A percentile compares a stretch with the other conserved stretches of the same genome.
Evolutionary conservation across 495 filamentous ascomycete genomes (phyloP).

Genomic region (Talaromyces wortmannii): DNA sequence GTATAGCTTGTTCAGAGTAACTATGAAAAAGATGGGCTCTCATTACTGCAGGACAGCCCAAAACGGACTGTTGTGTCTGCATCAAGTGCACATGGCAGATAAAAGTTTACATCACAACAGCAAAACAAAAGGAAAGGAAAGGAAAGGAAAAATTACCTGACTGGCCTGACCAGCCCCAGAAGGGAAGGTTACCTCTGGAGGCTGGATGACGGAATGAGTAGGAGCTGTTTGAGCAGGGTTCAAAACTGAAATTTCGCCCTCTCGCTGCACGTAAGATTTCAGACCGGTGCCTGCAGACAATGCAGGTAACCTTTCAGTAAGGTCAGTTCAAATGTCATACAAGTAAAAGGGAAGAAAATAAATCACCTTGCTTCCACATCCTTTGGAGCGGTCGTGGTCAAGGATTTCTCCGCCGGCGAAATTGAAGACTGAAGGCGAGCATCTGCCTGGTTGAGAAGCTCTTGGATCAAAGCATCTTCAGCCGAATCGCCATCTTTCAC

Average conservation of each 20-base stretch:
- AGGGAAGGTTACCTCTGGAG: conserved; percentile 13
- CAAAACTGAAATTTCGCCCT: conserved; percentile 34
- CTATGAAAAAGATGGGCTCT: conserved; percentile 82
- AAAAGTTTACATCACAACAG: conserved; percentile 67
- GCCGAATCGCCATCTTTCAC: conserved; percentile 12
- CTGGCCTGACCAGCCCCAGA: conserved; percentile 12
- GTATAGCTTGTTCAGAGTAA: conserved; percentile 81
- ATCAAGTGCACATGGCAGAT: conserved; percentile 51
- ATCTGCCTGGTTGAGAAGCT: conserved; percentile 60
- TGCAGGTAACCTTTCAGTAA: conserved; percentile 25
- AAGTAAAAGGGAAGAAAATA: not conserved
- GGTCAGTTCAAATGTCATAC: not conserved
- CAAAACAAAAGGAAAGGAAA: conserved; percentile 5
- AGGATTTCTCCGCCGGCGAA: not conserved
- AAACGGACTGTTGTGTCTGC: conserved; percentile 62
- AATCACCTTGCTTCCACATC: not conserved
- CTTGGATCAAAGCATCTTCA: conserved; percentile 53
- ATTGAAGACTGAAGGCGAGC: conserved; percentile 33
- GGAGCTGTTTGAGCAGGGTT: conserved; percentile 32
- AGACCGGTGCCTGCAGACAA: conserved; percentile 27
- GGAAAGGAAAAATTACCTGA: conserved; percentile 32
- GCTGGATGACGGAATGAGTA: conserved; percentile 21
- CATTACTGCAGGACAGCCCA: conserved; percentile 68
- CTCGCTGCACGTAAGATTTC: conserved; percentile 41
- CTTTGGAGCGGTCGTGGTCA: not conserved